Percentiles rank a stretch among this genome's conserved stretches.
Conservation (phyloP, 1,284 basidiomycete genomes). For the Boletus chippewaensis region DNA sequence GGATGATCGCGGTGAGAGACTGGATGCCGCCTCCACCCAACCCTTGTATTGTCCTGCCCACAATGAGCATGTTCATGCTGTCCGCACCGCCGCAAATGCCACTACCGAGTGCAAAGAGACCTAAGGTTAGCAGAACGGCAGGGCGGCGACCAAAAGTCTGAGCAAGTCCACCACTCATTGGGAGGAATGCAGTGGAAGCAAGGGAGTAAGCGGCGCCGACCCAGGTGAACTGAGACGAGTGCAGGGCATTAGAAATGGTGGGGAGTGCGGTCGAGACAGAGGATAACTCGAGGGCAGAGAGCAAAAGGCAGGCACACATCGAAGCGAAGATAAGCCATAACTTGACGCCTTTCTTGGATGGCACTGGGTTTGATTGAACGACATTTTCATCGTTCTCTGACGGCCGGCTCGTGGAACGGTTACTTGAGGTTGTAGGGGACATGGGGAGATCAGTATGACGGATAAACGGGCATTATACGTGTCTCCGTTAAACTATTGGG, state of each 20-base stretch:
- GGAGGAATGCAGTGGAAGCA: slow-evolving; percentile 5
- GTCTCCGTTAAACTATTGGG: too few species aligned
- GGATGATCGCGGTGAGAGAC: too few species aligned
- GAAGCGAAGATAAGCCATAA: slow-evolving; percentile 2
- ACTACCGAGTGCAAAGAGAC: slow-evolving; percentile 6
- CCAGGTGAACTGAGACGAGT: neutral
- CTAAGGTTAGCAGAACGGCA: neutral
- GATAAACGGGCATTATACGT: too few species aligned
- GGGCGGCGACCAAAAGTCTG: neutral
- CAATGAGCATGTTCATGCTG: neutral
- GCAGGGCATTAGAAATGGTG: slow-evolving; percentile 1
- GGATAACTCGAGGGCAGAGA: slow-evolving; percentile 2
- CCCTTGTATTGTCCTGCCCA: too few species aligned
- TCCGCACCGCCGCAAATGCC: slow-evolving; percentile 1
- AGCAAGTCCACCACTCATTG: slow-evolving; percentile 8
- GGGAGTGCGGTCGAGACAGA: slow-evolving; percentile 4
- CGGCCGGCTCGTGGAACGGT: neutral
- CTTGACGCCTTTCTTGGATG: neutral
- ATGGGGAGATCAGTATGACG: neutral
- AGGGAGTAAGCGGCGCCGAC: slow-evolving; percentile 5
- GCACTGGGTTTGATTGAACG: too few species aligned
- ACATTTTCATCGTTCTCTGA: too few species aligned
- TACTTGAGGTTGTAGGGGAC: neutral
- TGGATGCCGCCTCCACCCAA: too few species aligned
- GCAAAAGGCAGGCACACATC: too few species aligned